Evolutionary conservation across 2,329 filamentous ascomycete genomes (phyloP).

Genomic region (Aureobasidium vineae): DNA sequence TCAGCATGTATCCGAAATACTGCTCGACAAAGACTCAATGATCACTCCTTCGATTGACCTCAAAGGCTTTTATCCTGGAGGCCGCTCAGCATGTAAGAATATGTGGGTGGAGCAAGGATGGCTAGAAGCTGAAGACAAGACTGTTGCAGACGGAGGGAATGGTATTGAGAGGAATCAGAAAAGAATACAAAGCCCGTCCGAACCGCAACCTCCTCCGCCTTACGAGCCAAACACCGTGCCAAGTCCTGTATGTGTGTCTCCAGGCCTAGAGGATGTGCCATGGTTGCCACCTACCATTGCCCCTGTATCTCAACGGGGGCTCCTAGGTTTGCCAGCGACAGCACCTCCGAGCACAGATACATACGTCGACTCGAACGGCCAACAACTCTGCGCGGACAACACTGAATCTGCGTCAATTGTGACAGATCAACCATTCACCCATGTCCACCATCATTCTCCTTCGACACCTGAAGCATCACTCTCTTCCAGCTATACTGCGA

Average conservation of each 20-base stretch:
- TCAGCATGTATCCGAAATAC: neutral
- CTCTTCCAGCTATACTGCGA: neutral
- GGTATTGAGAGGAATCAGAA: neutral
- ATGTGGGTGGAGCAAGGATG: conserved; percentile 3
- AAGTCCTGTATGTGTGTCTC: neutral
- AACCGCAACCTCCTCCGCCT: conserved; percentile 5
- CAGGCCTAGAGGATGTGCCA: neutral
- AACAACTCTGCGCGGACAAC: neutral
- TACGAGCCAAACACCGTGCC: neutral
- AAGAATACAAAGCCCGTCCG: too few relatives aligned
- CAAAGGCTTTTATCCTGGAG: conserved; percentile 10
- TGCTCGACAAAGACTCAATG: neutral
- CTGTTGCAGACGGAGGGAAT: neutral
- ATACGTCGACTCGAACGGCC: neutral
- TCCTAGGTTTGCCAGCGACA: neutral
- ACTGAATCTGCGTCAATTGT: neutral
- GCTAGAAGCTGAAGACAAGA: neutral
- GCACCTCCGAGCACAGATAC: neutral
- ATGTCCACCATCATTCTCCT: too few relatives aligned
- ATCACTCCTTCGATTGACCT: neutral
- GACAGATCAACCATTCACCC: neutral
- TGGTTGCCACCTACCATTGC: neutral
- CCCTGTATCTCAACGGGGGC: neutral
- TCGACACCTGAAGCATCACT: neutral
- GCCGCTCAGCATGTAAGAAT: conserved; percentile 3